Conservation (phyloP, 169 alveolate genomes). For the Plasmodium billcollinsi region DNA sequence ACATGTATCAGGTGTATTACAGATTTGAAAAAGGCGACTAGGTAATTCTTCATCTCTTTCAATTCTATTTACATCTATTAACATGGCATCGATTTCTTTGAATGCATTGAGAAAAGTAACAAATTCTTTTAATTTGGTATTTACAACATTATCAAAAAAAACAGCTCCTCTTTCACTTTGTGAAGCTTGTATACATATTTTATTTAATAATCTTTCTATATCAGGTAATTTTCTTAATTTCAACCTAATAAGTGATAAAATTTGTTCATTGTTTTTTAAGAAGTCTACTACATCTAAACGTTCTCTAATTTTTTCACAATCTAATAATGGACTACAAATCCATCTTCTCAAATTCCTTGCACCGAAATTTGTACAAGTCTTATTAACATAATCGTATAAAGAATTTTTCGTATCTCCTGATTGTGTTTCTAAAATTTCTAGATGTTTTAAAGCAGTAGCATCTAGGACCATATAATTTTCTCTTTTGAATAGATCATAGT, state of each 20-base stretch:
- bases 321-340: conserved; percentile 95
- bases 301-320: conserved; percentile 88
- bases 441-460: conserved; percentile 88
- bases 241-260: conserved; percentile 80
- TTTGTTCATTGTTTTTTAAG: conserved; percentile 82
- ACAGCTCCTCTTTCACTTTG: conserved; percentile 91
- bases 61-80: conserved; percentile 75
- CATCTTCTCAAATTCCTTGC: conserved; percentile 95
- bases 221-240: conserved; percentile 85
- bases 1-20: conserved; percentile 61
- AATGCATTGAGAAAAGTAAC: conserved; percentile 83
- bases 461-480: conserved; percentile 79
- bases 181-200: conserved; percentile 87
- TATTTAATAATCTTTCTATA: conserved; percentile 88
- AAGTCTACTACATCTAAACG: conserved; percentile 95
- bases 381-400: conserved; percentile 91
- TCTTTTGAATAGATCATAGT: conserved; percentile 46
- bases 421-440: conserved; percentile 88
- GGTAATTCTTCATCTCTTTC: conserved; percentile 56
- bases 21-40: conserved; percentile 33
- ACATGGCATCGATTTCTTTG: conserved; percentile 73
- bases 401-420: conserved; percentile 88
- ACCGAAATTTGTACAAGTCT: conserved; percentile 96
- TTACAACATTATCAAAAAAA: conserved; percentile 87
- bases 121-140: conserved; percentile 84